Evolutionary conservation across 768 basidiomycete genomes (phyloP).

Genomic region (Peribolospora baueri): DNA sequence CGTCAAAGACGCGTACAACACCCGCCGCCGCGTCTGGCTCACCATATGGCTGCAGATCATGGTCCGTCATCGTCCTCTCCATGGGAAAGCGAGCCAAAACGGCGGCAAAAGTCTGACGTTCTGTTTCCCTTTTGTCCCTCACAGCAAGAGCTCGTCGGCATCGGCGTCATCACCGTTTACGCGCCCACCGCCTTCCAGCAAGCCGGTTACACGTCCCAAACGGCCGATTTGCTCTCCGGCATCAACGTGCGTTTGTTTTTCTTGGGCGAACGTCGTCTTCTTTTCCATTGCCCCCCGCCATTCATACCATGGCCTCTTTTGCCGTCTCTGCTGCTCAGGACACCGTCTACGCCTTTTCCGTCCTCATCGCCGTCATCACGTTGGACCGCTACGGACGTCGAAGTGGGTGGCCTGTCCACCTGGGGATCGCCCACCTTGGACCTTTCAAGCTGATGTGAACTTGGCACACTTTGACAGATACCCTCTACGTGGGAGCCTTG

Average conservation of each 20-base stretch:
- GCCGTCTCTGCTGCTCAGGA: background rate
- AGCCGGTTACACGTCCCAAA: background rate
- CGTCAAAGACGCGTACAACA: too few species aligned
- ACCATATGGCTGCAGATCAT: conserved; percentile 1
- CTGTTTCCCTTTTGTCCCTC: too few species aligned
- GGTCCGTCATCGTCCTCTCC: too few species aligned
- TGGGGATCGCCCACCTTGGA: too few species aligned
- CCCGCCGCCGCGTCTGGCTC: background rate
- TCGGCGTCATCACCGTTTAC: background rate
- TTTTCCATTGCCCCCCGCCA: background rate
- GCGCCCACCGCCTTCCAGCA: conserved; percentile 3
- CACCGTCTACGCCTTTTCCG: background rate
- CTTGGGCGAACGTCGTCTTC: background rate
- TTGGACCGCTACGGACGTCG: background rate
- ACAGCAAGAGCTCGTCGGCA: background rate
- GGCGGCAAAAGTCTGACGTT: too few species aligned
- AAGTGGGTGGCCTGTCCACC: too few species aligned
- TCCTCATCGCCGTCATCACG: conserved; percentile 1
- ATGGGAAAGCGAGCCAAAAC: too few species aligned
- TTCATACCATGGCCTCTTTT: background rate
- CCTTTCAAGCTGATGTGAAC: too few species aligned
- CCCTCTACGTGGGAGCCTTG: background rate
- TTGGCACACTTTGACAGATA: background rate
- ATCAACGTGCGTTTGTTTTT: background rate
- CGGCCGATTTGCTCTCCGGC: background rate